Evolutionary conservation across 148 eudicot species (phyloP).

Genomic region (Silene latifolia): DNA sequence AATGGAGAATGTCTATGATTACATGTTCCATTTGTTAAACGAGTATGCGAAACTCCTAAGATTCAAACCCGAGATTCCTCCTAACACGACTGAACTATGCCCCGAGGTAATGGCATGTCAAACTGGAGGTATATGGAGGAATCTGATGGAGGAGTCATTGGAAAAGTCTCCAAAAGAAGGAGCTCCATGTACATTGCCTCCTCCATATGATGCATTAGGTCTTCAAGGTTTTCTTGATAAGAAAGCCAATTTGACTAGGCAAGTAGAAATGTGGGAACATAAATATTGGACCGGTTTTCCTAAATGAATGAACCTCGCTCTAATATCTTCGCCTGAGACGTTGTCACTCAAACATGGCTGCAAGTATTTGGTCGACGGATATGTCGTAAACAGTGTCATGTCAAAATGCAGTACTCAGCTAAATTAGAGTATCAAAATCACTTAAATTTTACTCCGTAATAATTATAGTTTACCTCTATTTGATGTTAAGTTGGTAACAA

Average conservation of each 20-base stretch:
- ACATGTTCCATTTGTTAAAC: constrained; percentile 53
- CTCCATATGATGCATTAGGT: constrained; percentile 37
- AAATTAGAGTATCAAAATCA: no score
- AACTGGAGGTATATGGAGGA: constrained; percentile 34
- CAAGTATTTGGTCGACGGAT: neutral
- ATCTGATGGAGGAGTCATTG: constrained; percentile 38
- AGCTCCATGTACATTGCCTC: constrained; percentile 43
- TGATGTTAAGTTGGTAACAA: no score
- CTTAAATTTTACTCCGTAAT: no score
- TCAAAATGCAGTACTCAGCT: no score
- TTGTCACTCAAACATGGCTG: neutral
- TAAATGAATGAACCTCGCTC: neutral
- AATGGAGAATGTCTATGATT: constrained; percentile 51
- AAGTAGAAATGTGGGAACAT: constrained; percentile 53
- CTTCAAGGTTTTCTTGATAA: constrained; percentile 25
- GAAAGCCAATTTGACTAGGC: constrained; percentile 33
- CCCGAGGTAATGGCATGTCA: constrained; percentile 46
- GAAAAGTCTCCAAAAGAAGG: constrained; percentile 34
- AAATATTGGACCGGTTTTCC: constrained; percentile 30
- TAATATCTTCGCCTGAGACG: neutral
- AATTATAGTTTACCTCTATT: no score
- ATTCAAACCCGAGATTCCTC: constrained; percentile 45
- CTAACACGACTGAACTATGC: constrained; percentile 39
- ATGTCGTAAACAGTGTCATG: neutral
- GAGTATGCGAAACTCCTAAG: constrained; percentile 48